These are phyloP conservation scores for Stereocaulon alpinum DNA, from an alignment of 495 filamentous ascomycete genomes.

Conservation along the genomic window DNA sequence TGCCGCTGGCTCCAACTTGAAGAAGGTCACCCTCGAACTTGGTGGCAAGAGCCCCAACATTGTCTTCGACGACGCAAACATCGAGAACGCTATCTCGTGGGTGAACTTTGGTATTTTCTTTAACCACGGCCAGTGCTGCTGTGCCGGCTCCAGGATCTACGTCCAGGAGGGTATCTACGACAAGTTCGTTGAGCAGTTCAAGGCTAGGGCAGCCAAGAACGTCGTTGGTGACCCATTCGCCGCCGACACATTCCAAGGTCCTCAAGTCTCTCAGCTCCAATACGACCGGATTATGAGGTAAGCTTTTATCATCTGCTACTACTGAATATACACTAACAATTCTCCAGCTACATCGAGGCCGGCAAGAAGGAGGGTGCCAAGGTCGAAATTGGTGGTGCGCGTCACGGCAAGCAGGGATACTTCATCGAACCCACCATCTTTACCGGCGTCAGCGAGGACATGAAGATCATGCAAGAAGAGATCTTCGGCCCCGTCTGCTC, in stretches of 20 bases:
- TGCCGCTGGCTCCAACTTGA: slow-evolving; percentile 86
- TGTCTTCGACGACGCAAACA: slow-evolving; percentile 89
- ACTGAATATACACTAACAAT: background rate
- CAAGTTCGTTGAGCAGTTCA: slow-evolving; percentile 83
- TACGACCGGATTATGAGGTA: slow-evolving; percentile 92
- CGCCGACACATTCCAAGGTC: slow-evolving; percentile 86
- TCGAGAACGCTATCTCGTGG: slow-evolving; percentile 94
- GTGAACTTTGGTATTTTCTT: slow-evolving; percentile 98
- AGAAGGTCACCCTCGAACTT: slow-evolving; percentile 98
- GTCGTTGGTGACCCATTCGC: slow-evolving; percentile 88
- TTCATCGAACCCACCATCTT: slow-evolving; percentile 98
- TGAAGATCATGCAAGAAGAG: slow-evolving; percentile 99
- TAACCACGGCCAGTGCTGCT: slow-evolving; percentile 99
- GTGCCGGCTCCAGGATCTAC: slow-evolving; percentile 89
- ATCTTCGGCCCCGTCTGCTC: slow-evolving; percentile 95
- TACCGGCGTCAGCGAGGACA: slow-evolving; percentile 73
- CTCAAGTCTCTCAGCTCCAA: slow-evolving; percentile 89
- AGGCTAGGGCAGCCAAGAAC: slow-evolving; percentile 72
- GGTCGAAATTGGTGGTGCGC: slow-evolving; percentile 74
- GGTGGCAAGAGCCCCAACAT: slow-evolving; percentile 99
- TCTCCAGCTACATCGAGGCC: slow-evolving; percentile 65
- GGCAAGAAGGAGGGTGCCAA: slow-evolving; percentile 84
- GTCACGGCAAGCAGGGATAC: slow-evolving; percentile 83
- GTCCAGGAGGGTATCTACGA: slow-evolving; percentile 95
- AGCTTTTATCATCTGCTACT: slow-evolving; percentile 1